Base-by-base conservation (phyloP, 768 basidiomycete species). In the Albatrellus ellisii region DNA sequence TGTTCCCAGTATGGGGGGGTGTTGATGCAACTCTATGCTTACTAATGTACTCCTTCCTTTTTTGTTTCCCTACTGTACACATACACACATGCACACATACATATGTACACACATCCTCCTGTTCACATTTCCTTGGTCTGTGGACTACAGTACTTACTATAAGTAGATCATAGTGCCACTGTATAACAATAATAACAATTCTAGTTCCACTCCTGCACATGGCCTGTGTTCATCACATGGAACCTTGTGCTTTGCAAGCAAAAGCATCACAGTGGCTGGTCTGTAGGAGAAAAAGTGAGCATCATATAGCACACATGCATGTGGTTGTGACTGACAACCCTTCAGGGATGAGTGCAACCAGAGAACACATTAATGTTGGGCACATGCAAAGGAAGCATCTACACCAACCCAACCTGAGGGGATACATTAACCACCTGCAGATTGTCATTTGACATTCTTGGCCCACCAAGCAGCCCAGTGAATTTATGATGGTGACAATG, bases 191-290 rank as follows among this genome's bases (percentile, higher is more conserved):
- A n/a, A n/a, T n/a, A n/a, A n/a, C n/a, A n/a, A n/a, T n/a, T n/a
- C n/a, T n/a, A n/a, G n/a, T n/a, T n/a, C n/a, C n/a, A n/a, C n/a
- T n/a, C n/a, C n/a, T n/a, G n/a, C n/a, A n/a, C n/a, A n/a, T n/a
- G n/a, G n/a, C n/a, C n/a, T n/a, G n/a, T n/a, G n/a, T n/a, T n/a
- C n/a, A n/a, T 70, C 70, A 51, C 65, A 67, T 12, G 73, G 55
- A 17, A 76, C 68, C 48, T 69, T 70, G 49, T 69, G 67, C 50
- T 69, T 69, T 40, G 68, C 63, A 47, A 77, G 60, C 1, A 72
- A 73, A 1, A 77, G 52, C 0, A 75, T 73, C 14, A 77, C 72
- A 21, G 67, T 69, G 14, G 74, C 62, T 1, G 73, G 72, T 41
- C 57, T 59, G 21, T 24, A 22, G 10, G 7, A 4, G 35, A 35